These are phyloP conservation scores for Hygrocybe punicea DNA, from an alignment of 768 basidiomycete species.

Conservation along the genomic window DNA sequence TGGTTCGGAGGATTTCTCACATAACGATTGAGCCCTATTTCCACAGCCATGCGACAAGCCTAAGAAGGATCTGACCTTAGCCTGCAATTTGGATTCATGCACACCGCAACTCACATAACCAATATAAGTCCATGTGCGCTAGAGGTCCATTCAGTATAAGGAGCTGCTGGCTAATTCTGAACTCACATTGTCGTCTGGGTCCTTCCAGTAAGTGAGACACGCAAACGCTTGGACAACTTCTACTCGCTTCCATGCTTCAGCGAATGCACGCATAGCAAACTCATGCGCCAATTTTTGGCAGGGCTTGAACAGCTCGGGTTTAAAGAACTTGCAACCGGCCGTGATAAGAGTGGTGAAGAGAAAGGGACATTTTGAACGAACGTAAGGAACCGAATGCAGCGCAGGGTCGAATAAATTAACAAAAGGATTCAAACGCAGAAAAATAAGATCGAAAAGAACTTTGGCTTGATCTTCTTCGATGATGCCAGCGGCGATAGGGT, in stretches of 20 bases:
- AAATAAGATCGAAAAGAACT: slow-evolving; percentile 73
- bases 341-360: slow-evolving; percentile 83
- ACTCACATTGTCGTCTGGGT: slow-evolving; percentile 77
- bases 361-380: slow-evolving; percentile 76
- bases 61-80: slow-evolving; percentile 28
- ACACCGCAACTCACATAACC: slow-evolving; percentile 59
- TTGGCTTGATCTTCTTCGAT: slow-evolving; percentile 67
- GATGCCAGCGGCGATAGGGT: slow-evolving; percentile 71
- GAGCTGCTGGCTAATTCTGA: slow-evolving; percentile 7
- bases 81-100: slow-evolving; percentile 11
- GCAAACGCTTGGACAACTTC: slow-evolving; percentile 89
- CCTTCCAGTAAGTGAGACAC: slow-evolving; percentile 86
- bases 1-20: slow-evolving; percentile 49
- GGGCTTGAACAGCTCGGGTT: slow-evolving; percentile 59
- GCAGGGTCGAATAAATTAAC: slow-evolving; percentile 85
- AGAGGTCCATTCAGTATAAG: slow-evolving; percentile 16
- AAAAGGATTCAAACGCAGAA: slow-evolving; percentile 82
- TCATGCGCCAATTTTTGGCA: slow-evolving; percentile 73
- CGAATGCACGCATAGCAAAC: slow-evolving; percentile 73
- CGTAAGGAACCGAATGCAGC: slow-evolving; percentile 76
- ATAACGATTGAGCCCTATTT: slow-evolving; percentile 75
- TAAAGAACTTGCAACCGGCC: slow-evolving; percentile 83
- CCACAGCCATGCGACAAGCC: slow-evolving; percentile 87
- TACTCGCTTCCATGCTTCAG: slow-evolving; percentile 73
- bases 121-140: slow-evolving; percentile 87